A percentile compares a stretch with the other conserved stretches of the same genome.
phyloP scores from a whole-genome alignment of 805 yeast genomes.

The Novakomyces olei region DNA sequence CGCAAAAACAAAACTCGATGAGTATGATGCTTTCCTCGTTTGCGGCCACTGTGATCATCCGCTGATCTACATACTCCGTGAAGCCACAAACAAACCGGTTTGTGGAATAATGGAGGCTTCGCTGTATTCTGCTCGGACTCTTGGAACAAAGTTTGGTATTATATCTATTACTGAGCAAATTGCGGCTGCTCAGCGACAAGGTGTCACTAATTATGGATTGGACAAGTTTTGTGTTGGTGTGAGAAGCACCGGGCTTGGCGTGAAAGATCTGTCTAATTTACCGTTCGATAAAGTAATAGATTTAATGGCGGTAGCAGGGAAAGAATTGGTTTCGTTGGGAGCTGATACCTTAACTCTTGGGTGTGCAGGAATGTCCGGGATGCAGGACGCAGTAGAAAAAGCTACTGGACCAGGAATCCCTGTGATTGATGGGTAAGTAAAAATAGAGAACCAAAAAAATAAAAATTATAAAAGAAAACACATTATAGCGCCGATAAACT shows the following conservation, averaged over 20 bases:
- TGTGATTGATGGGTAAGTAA: constrained; percentile 30
- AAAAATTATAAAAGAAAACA: no score
- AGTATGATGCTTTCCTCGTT: constrained; percentile 27
- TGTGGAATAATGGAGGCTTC: constrained; percentile 40
- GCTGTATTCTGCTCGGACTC: constrained; percentile 14
- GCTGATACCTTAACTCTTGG: constrained; percentile 26
- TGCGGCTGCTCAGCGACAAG: constrained; percentile 29
- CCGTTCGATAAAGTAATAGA: constrained; percentile 10
- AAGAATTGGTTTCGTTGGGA: constrained; percentile 13
- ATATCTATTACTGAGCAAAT: constrained; percentile 36
- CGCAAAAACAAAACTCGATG: no score
- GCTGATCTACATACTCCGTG: constrained; percentile 23
- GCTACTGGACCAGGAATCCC: constrained; percentile 18
- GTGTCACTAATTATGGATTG: constrained; percentile 19
- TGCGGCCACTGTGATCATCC: constrained; percentile 53
- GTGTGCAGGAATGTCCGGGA: constrained; percentile 35
- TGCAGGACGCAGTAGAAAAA: constrained; percentile 19
- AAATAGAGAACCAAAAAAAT: no score
- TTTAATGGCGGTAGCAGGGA: constrained; percentile 12
- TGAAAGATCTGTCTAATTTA: constrained; percentile 14
- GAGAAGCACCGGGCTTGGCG: constrained; percentile 13
- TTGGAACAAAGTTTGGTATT: constrained; percentile 26
- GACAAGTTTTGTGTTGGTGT: constrained; percentile 6
- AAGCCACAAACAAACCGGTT: constrained; percentile 23
- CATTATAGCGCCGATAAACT: no score